Evolutionary conservation across 768 basidiomycete genomes (phyloP).

Genomic region (Tricholoma hemisulphureum): DNA sequence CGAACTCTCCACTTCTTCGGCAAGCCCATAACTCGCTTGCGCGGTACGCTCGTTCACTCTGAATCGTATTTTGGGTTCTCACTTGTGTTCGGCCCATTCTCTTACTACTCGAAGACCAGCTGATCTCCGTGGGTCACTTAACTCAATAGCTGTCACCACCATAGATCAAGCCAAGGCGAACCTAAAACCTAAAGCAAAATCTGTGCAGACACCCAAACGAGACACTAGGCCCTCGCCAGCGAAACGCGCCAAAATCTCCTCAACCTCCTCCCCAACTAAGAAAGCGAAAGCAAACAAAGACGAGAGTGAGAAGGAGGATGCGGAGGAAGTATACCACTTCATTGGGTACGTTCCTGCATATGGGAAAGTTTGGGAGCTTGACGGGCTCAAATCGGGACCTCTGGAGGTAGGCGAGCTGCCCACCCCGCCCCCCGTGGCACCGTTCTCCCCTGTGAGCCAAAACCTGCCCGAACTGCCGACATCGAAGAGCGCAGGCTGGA

Average conservation of each 20-base stretch:
- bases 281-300: conserved; percentile 19
- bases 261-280: conserved; percentile 11
- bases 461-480: conserved; percentile 4
- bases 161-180: conserved; percentile 42
- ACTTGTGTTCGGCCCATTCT: conserved; percentile 1
- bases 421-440: not conserved
- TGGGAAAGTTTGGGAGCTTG: conserved; percentile 71
- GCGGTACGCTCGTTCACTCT: conserved; percentile 38
- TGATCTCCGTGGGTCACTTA: conserved; percentile 54
- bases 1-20: conserved; percentile 54
- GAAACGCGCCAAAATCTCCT: conserved; percentile 33
- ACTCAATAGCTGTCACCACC: conserved; percentile 44
- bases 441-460: not conserved
- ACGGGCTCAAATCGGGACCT: conserved; percentile 61
- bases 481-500: conserved; percentile 41
- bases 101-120: conserved; percentile 41
- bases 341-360: conserved; percentile 62
- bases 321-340: conserved; percentile 58
- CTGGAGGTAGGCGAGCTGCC: conserved; percentile 62
- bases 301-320: conserved; percentile 27
- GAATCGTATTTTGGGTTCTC: not conserved
- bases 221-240: conserved; percentile 34
- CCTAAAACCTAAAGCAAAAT: conserved; percentile 18
- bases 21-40: conserved; percentile 59
- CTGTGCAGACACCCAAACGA: conserved; percentile 16